These are phyloP conservation scores for Insectozyma bohioensis DNA, from an alignment of 1,139 yeast genomes.

Conservation along the genomic window DNA sequence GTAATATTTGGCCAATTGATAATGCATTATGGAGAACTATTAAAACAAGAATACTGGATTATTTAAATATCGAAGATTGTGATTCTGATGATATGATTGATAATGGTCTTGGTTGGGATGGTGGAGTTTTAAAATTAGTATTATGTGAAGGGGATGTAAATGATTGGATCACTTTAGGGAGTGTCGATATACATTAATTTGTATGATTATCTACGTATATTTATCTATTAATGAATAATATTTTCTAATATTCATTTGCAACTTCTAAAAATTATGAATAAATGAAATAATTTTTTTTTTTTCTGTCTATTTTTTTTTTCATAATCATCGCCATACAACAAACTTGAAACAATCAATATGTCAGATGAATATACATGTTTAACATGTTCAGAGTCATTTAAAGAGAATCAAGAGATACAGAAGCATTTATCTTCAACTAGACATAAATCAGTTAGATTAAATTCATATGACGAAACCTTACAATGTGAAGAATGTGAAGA, in stretches of 20 bases:
- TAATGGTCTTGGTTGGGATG: slow-evolving; percentile 55
- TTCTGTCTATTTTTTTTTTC: slow-evolving; percentile 1
- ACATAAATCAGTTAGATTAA: slow-evolving; percentile 48
- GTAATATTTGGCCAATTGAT: slow-evolving; percentile 65
- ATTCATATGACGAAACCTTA: slow-evolving; percentile 35
- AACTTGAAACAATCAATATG: slow-evolving; percentile 4
- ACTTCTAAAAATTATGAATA: slow-evolving; percentile 91
- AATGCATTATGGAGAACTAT: slow-evolving; percentile 69
- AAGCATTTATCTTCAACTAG: slow-evolving; percentile 54
- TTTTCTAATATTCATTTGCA: slow-evolving; percentile 43
- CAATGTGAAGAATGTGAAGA: slow-evolving; percentile 60
- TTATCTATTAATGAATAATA: no score
- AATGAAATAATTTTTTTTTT: slow-evolving; percentile 70
- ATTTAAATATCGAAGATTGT: slow-evolving; percentile 53
- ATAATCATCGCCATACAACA: slow-evolving; percentile 1
- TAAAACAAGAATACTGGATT: slow-evolving; percentile 68
- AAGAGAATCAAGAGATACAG: slow-evolving; percentile 22
- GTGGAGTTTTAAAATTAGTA: slow-evolving; percentile 69
- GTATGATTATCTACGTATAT: no score
- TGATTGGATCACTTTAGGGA: slow-evolving; percentile 71
- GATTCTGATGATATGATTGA: slow-evolving; percentile 37
- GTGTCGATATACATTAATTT: slow-evolving; percentile 48
- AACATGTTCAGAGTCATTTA: slow-evolving; percentile 27
- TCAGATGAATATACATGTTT: slow-evolving; percentile 22
- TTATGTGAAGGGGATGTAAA: slow-evolving; percentile 73